A percentile compares a stretch with the other conserved stretches of the same genome.
These are phyloP conservation scores for Paecilomyces sp. DNA, from an alignment of 2,329 filamentous ascomycete species.

Conservation along the genomic window DNA sequence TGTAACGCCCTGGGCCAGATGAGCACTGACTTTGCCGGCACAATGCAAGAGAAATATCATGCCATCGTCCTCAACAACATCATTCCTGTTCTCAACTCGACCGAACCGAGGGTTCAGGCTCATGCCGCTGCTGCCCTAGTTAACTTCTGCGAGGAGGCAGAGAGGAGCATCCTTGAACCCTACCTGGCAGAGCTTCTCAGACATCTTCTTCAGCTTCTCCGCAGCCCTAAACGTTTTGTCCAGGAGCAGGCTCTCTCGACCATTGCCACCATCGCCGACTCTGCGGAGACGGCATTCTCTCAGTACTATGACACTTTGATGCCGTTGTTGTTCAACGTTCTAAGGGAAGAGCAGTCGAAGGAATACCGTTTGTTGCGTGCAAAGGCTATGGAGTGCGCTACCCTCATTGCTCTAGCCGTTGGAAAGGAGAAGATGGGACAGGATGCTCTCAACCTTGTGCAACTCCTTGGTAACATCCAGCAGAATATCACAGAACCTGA, in stretches of 20 bases:
- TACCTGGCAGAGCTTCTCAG: constrained; percentile 84
- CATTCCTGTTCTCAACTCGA: constrained; percentile 81
- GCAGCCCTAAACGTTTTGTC: constrained; percentile 89
- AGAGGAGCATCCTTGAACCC: constrained; percentile 83
- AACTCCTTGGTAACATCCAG: constrained; percentile 82
- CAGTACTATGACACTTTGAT: constrained; percentile 96
- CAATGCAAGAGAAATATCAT: constrained; percentile 96
- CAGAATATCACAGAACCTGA: constrained; percentile 79
- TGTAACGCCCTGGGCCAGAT: constrained; percentile 99
- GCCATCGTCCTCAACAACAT: constrained; percentile 80
- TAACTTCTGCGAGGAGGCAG: constrained; percentile 98
- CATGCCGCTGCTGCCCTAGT: constrained; percentile 96
- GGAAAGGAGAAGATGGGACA: constrained; percentile 85
- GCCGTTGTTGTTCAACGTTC: constrained; percentile 84
- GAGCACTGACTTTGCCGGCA: constrained; percentile 97
- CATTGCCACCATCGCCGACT: constrained; percentile 98
- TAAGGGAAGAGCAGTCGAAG: constrained; percentile 85
- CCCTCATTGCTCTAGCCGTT: constrained; percentile 88
- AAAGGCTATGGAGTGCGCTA: constrained; percentile 99
- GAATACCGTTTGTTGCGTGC: constrained; percentile 85
- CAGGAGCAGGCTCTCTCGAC: constrained; percentile 97
- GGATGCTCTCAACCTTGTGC: constrained; percentile 80
- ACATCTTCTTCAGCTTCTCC: constrained; percentile 78
- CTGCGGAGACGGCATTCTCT: constrained; percentile 86
- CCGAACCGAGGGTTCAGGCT: constrained; percentile 89